Evolutionary conservation across 148 eudicot species (phyloP).

Genomic region (Rhododendron williamsianum): DNA sequence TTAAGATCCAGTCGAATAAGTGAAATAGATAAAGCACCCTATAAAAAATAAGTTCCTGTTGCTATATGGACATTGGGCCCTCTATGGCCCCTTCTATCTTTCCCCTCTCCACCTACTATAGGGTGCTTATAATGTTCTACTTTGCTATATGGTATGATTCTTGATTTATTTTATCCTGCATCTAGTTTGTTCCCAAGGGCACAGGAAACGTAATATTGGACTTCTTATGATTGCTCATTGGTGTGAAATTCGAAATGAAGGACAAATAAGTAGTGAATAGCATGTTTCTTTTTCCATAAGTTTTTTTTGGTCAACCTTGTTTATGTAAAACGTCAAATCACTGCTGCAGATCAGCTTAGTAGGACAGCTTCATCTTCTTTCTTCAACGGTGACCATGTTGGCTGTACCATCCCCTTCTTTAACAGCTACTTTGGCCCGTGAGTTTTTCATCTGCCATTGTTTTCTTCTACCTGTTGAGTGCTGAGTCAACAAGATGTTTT

Average conservation of each 20-base stretch:
- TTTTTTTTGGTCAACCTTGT: slow-evolving; percentile 6
- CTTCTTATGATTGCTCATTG: background rate
- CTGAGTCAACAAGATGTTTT: background rate
- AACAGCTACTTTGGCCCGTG: slow-evolving; percentile 93
- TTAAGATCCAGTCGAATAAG: background rate
- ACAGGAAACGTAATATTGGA: background rate
- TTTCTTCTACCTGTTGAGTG: slow-evolving; percentile 13
- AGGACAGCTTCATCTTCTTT: slow-evolving; percentile 97
- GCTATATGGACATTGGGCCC: background rate
- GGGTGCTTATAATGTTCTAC: background rate
- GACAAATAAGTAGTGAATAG: background rate
- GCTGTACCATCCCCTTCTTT: slow-evolving; percentile 99
- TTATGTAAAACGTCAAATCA: slow-evolving; percentile 10
- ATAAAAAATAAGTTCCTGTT: background rate
- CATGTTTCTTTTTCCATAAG: background rate
- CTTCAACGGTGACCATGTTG: slow-evolving; percentile 83
- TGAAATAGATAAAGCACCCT: background rate
- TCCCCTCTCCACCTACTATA: slow-evolving; percentile 6
- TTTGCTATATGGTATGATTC: background rate
- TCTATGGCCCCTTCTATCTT: background rate
- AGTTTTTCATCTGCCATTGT: slow-evolving; percentile 35
- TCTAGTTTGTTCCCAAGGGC: slow-evolving; percentile 2
- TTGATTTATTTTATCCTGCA: background rate
- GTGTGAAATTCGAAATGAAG: background rate
- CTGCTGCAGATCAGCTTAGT: slow-evolving; percentile 67